Evolutionary conservation across 2,329 filamentous ascomycete species (phyloP).

Genomic region (Epichloe sibirici): DNA sequence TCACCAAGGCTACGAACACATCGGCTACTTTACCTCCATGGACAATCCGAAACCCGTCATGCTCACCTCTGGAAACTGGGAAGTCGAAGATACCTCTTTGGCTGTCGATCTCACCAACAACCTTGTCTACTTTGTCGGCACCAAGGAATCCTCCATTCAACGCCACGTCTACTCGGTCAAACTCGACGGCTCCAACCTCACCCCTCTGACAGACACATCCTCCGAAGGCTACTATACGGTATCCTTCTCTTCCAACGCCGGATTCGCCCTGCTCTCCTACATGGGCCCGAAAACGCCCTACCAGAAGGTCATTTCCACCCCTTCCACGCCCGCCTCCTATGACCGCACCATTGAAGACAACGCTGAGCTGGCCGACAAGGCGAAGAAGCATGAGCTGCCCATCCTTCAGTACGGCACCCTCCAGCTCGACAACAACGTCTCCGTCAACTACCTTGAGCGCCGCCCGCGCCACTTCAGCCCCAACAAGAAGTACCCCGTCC

Average conservation of each 20-base stretch:
- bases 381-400: conserved; percentile 68
- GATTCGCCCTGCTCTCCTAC: conserved; percentile 77
- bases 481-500: conserved; percentile 77
- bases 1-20: conserved; percentile 74
- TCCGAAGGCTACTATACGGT: conserved; percentile 67
- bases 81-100: conserved; percentile 76
- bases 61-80: conserved; percentile 83
- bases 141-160: conserved; percentile 78
- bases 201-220: conserved; percentile 60
- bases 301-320: conserved; percentile 82
- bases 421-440: conserved; percentile 63
- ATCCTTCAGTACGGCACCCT: conserved; percentile 73
- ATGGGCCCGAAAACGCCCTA: conserved; percentile 75
- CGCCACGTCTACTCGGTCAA: conserved; percentile 86
- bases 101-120: conserved; percentile 76
- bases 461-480: conserved; percentile 80
- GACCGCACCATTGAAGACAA: conserved; percentile 72
- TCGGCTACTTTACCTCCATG: conserved; percentile 85
- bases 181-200: conserved; percentile 63
- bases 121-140: conserved; percentile 80
- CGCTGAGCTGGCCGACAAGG: conserved; percentile 51
- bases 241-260: conserved; percentile 72
- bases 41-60: conserved; percentile 72
- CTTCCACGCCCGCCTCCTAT: conserved; percentile 51
- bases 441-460: conserved; percentile 64